Conservation (phyloP, 2,329 filamentous ascomycete genomes). For the Pleomassaria siparia region DNA sequence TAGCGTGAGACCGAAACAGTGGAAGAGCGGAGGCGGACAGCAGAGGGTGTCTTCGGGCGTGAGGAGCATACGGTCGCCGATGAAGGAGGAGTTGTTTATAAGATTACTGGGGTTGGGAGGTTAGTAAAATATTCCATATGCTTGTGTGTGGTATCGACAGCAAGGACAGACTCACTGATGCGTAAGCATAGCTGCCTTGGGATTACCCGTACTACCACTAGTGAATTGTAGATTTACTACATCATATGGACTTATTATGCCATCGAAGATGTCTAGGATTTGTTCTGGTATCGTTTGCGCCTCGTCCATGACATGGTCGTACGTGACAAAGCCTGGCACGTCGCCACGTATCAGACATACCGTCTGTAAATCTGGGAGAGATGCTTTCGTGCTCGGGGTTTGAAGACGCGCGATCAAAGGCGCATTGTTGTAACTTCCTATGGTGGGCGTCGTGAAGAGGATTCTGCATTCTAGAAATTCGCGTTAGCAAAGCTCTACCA, state of each 20-base stretch:
- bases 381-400: constrained; percentile 16
- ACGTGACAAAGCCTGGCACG: constrained; percentile 57
- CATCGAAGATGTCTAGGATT: constrained; percentile 38
- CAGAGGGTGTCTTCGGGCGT: constrained; percentile 68
- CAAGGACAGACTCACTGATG: constrained; percentile 30
- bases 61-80: constrained; percentile 71
- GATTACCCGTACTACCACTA: constrained; percentile 41
- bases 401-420: constrained; percentile 53
- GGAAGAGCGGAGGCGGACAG: constrained; percentile 82
- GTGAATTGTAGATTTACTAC: constrained; percentile 44
- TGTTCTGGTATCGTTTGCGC: constrained; percentile 34
- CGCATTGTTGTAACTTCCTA: constrained; percentile 66
- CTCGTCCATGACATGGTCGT: constrained; percentile 56
- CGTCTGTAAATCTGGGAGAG: constrained; percentile 32
- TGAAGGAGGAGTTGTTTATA: constrained; percentile 45
- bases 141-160: background rate
- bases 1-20: constrained; percentile 81
- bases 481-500: constrained; percentile 4
- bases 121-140: constrained; percentile 2
- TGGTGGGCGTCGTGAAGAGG: constrained; percentile 70
- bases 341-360: constrained; percentile 36
- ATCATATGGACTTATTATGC: constrained; percentile 37
- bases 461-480: constrained; percentile 62
- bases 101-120: constrained; percentile 32
- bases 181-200: constrained; percentile 43